Percentiles rank a stretch among this genome's conserved stretches.
Evolutionary conservation across 192 early-diverging fungal species (phyloP).

Genomic region (Gaertneriomyces semiglobifer): DNA sequence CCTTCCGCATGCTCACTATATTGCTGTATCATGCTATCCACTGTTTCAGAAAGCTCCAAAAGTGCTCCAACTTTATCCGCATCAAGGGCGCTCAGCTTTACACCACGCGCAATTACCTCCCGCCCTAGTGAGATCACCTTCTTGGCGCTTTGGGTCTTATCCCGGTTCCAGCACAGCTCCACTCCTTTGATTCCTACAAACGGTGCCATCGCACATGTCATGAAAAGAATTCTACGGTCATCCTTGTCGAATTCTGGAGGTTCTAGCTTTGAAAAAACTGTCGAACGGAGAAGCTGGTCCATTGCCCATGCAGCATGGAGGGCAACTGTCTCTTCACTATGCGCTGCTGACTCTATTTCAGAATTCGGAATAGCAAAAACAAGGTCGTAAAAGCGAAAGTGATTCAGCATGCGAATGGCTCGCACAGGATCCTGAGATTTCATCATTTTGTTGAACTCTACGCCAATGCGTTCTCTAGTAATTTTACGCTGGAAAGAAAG

Average conservation of each 20-base stretch:
- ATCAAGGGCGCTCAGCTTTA: neutral
- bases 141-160: neutral
- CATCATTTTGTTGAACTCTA: conserved; percentile 93
- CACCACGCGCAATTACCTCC: neutral
- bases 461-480: conserved; percentile 85
- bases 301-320: neutral
- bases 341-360: neutral
- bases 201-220: conserved; percentile 5
- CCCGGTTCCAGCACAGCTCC: neutral
- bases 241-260: conserved; percentile 9
- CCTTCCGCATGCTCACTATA: conserved; percentile 11
- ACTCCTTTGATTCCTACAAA: conserved; percentile 3
- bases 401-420: conserved; percentile 45
- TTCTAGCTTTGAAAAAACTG: neutral
- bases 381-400: conserved; percentile 42
- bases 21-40: conserved; percentile 11
- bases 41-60: neutral
- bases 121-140: conserved; percentile 6
- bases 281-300: conserved; percentile 16
- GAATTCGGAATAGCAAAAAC: conserved; percentile 34
- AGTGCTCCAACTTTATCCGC: neutral
- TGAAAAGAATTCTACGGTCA: conserved; percentile 13
- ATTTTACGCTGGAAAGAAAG: conserved; percentile 75
- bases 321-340: neutral
- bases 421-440: conserved; percentile 53